Conservation (phyloP, 1,284 basidiomycete genomes). For the Omphalotus olearius region DNA sequence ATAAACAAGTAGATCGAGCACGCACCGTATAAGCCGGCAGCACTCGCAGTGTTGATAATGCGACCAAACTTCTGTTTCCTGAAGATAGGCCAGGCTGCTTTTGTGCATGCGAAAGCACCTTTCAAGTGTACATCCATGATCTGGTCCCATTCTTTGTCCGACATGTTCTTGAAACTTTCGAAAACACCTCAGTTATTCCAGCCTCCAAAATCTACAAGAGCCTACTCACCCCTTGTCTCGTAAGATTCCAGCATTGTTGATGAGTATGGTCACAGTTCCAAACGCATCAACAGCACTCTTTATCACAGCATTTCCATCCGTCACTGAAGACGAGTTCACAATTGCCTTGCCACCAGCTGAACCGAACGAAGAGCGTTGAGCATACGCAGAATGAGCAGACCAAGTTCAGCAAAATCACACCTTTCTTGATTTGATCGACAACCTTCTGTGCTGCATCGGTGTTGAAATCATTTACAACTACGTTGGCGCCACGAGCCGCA, state of each 20-base stretch:
- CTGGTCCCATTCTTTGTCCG: conserved; percentile 85
- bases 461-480: conserved; percentile 96
- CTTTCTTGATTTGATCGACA: conserved; percentile 84
- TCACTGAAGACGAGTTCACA: conserved; percentile 85
- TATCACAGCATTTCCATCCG: conserved; percentile 86
- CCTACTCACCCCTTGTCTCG: conserved; percentile 68
- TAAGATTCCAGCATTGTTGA: conserved; percentile 98
- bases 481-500: conserved; percentile 87
- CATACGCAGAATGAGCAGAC: neutral
- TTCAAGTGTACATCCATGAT: conserved; percentile 91
- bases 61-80: conserved; percentile 93
- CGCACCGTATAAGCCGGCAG: conserved; percentile 79
- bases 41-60: conserved; percentile 90
- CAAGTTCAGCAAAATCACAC: conserved; percentile 36
- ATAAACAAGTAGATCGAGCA: conserved; percentile 1
- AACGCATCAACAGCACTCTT: conserved; percentile 86
- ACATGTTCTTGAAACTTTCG: conserved; percentile 86
- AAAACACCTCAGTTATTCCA: conserved; percentile 2
- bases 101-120: conserved; percentile 92
- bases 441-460: conserved; percentile 87
- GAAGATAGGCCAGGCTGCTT: conserved; percentile 96
- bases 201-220: conserved; percentile 11
- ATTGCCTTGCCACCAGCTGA: conserved; percentile 85
- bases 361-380: conserved; percentile 1
- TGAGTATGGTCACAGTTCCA: conserved; percentile 77